A percentile compares a stretch with the other conserved stretches of the same genome.
Evolutionary conservation across 2,329 filamentous ascomycete species (phyloP).

Genomic region (Leptosphaerulina australis): DNA sequence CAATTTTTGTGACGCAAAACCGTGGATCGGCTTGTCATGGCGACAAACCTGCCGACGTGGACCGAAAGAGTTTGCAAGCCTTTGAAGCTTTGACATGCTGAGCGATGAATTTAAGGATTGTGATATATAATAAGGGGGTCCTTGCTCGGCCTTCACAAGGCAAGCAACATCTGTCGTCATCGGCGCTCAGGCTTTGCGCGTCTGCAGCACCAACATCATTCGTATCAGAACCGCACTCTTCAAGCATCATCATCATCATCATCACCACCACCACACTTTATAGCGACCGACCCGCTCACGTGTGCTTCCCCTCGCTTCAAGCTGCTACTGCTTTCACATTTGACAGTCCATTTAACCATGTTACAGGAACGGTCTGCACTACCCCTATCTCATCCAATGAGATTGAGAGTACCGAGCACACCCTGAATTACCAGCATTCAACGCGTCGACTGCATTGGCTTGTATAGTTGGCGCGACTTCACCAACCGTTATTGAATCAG

Average conservation of each 20-base stretch:
- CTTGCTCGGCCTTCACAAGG: slow-evolving; percentile 2
- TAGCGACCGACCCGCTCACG: slow-evolving; percentile 33
- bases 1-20: slow-evolving; percentile 4
- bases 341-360: slow-evolving; percentile 43
- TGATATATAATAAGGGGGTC: slow-evolving; percentile 3
- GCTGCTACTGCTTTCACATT: slow-evolving; percentile 33
- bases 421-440: slow-evolving; percentile 25
- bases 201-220: slow-evolving; percentile 16
- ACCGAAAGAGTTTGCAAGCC: slow-evolving; percentile 15
- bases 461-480: slow-evolving; percentile 25
- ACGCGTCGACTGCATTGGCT: slow-evolving; percentile 27
- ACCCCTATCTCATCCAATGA: slow-evolving; percentile 40
- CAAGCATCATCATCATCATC: slow-evolving; percentile 21
- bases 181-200: slow-evolving; percentile 15
- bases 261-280: slow-evolving; percentile 28
- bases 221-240: slow-evolving; percentile 13
- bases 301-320: slow-evolving; percentile 39
- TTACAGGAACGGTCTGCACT: slow-evolving; percentile 38
- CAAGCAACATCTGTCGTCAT: slow-evolving; percentile 23
- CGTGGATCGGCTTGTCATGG: slow-evolving; percentile 8
- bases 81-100: slow-evolving; percentile 19
- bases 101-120: slow-evolving; percentile 6
- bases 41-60: slow-evolving; percentile 13
- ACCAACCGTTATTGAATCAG: slow-evolving; percentile 15
- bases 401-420: slow-evolving; percentile 35